A percentile compares a stretch with the other conserved stretches of the same genome.
Evolutionary conservation across 78 protist species (phyloP).

Genomic region (Dictyostelium discoideum): dicty_2.7 NC_007090.3:194501-195000

Average conservation of each 20-base stretch:
- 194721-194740: not conserved
- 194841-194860: slow-evolving; percentile 27
- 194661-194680: not conserved
- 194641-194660: not conserved
- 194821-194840: slow-evolving; percentile 10
- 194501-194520: too few species aligned
- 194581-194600: not conserved
- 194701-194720: not conserved
- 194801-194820: not conserved
- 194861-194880: not conserved
- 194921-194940: not conserved
- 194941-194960: not conserved
- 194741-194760: not conserved
- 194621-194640: not conserved
- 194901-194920: not conserved
- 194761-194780: not conserved
- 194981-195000: not conserved
- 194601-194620: not conserved
- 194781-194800: not conserved
- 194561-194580: not conserved
- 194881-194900: not conserved
- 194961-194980: not conserved
- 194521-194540: too few species aligned
- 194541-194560: too few species aligned
- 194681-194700: not conserved